Evolutionary conservation across 768 basidiomycete genomes (phyloP).

Genomic region (Mrakia gelida): DNA sequence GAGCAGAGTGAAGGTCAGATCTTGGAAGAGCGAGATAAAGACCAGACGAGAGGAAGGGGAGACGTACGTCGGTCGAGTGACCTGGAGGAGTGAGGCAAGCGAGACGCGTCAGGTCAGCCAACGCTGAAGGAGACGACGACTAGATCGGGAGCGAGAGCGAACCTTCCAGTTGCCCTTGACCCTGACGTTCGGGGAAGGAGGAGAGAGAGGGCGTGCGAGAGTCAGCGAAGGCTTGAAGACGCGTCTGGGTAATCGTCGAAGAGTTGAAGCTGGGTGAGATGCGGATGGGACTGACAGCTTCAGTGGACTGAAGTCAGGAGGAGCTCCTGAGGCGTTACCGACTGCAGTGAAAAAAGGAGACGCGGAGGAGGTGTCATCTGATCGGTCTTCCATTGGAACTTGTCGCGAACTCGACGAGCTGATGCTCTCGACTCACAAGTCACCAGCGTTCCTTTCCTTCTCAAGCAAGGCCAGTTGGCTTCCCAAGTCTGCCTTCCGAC

Average conservation of each 20-base stretch:
- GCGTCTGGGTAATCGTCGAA: too few species aligned
- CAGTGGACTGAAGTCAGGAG: constrained; percentile 56
- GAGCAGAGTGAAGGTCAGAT: not conserved
- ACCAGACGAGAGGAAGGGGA: not conserved
- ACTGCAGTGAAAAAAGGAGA: too few species aligned
- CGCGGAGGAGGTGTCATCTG: too few species aligned
- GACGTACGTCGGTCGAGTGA: not conserved
- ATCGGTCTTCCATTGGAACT: too few species aligned
- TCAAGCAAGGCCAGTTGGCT: constrained; percentile 31
- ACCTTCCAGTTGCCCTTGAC: constrained; percentile 75
- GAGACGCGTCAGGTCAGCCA: not conserved
- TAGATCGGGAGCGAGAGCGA: not conserved
- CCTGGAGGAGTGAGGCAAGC: not conserved
- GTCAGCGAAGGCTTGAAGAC: too few species aligned
- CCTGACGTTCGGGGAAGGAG: too few species aligned
- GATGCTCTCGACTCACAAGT: constrained; percentile 16
- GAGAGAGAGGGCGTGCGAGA: too few species aligned
- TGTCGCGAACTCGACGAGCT: not conserved
- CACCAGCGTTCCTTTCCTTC: constrained; percentile 23
- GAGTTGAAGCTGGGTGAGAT: too few species aligned
- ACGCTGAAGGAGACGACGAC: too few species aligned
- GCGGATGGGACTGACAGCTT: constrained; percentile 50
- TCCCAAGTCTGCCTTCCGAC: constrained; percentile 91
- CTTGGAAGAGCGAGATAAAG: not conserved
- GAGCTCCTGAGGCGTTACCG: constrained; percentile 80